A percentile compares a stretch with the other conserved stretches of the same genome.
Conservation (phyloP, 2,329 filamentous ascomycete genomes). For the Sclerotiophoma versabilis region DNA sequence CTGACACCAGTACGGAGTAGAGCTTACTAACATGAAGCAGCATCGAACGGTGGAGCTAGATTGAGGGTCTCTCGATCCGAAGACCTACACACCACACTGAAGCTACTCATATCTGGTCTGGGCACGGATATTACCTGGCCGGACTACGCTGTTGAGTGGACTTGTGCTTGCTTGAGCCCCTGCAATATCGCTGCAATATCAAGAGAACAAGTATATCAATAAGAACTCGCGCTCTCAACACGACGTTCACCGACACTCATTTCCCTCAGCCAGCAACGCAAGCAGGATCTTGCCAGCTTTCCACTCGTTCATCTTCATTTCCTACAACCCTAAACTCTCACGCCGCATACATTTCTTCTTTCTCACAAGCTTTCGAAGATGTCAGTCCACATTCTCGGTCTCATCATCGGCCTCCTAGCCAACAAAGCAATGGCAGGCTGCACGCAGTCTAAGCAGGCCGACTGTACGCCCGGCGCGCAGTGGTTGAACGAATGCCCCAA, state of each 20-base stretch:
- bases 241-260: background rate
- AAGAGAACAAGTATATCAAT: background rate
- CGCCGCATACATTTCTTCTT: background rate
- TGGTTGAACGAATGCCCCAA: constrained; percentile 1
- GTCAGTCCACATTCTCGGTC: background rate
- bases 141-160: background rate
- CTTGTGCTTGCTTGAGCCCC: background rate
- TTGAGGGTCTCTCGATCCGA: background rate
- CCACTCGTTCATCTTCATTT: no score
- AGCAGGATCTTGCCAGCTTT: background rate
- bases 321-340: no score
- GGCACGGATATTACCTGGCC: background rate
- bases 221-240: background rate
- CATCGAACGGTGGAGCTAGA: background rate
- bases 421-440: background rate
- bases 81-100: background rate
- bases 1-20: background rate
- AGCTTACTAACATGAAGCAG: background rate
- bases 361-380: background rate
- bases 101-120: background rate
- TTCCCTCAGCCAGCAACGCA: background rate
- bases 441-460: background rate
- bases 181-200: background rate
- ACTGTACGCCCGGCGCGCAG: background rate
- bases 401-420: background rate